Base-by-base conservation (phyloP, 768 basidiomycete genomes). In the Tylopilus felleus region DNA sequence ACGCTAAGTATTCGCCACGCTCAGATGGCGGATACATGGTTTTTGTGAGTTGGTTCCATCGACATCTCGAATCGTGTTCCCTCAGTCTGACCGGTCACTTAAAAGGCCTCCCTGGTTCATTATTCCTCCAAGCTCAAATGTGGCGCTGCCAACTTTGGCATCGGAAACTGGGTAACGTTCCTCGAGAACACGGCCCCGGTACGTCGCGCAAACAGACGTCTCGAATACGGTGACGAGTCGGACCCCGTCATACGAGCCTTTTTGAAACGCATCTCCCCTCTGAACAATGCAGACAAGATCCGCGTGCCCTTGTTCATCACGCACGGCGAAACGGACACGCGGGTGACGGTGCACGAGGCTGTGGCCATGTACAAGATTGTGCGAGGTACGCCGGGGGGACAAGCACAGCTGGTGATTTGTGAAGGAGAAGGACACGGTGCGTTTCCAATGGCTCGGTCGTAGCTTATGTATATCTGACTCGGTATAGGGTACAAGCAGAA, bases 381-480 rank as follows among this genome's bases (percentile, higher is more conserved):
- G 16, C 49, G 55, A 19, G 54, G 61, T 25, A 54, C 27, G 8
- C 53, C 40, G 3, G 69, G 59, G 28, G 65, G 70, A 39, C 62
- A 65, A 35, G 62, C 66, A 6, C 75, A 75, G 46, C 49, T 76
- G 51, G 70, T 74, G 51, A 66, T 74, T 40, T 75, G 75, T 47
- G 74, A 72, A 51, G 68, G 70, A 47, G 75, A 77, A 51, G 75
- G 76, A 17, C 75, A 76, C 45, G 76, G 76, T 76, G 35, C 49
- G 75, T 14, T 3, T 38, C 36, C 21, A 16, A 5, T 25, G n/a
- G 43, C 17, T 47, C 27, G 23, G 8, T 27, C 10, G 28, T 29
- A 45, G 36, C 58, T 63, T 16, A 61, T 17, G 44, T n/a, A 12
- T 16, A 41, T 13, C 21, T n/a, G 19, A 10, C 36, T 51, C 6